Conservation (phyloP, 495 filamentous ascomycete genomes). For the Penicillium mononematosum region DNA sequence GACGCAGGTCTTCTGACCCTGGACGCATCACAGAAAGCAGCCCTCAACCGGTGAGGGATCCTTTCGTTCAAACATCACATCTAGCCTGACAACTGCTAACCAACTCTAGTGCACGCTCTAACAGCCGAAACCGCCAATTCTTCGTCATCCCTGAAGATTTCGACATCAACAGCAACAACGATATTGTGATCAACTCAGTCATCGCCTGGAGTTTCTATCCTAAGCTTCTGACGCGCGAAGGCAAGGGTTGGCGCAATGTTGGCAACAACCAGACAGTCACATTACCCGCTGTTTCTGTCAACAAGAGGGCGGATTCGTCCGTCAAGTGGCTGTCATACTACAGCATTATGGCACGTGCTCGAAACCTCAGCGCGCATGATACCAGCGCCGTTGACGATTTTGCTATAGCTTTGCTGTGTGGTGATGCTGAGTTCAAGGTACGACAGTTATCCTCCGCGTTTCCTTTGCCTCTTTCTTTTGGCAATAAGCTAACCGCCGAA, state of each 20-base stretch:
- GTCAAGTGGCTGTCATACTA: slow-evolving; percentile 89
- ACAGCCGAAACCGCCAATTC: slow-evolving; percentile 66
- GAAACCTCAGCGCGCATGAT: slow-evolving; percentile 85
- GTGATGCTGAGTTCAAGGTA: slow-evolving; percentile 79
- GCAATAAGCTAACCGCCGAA: background rate
- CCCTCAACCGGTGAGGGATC: slow-evolving; percentile 54
- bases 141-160: slow-evolving; percentile 73
- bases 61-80: slow-evolving; percentile 2
- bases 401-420: slow-evolving; percentile 78
- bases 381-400: slow-evolving; percentile 80
- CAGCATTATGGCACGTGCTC: slow-evolving; percentile 83
- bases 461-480: background rate
- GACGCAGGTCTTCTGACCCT: slow-evolving; percentile 80
- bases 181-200: slow-evolving; percentile 71
- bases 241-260: slow-evolving; percentile 86
- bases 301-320: slow-evolving; percentile 60
- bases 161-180: slow-evolving; percentile 72
- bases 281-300: slow-evolving; percentile 82
- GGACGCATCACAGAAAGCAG: slow-evolving; percentile 61
- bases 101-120: slow-evolving; percentile 47
- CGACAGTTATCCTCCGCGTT: background rate
- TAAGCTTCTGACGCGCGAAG: slow-evolving; percentile 81
- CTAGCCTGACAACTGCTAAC: slow-evolving; percentile 23
- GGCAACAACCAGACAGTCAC: slow-evolving; percentile 85
- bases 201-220: slow-evolving; percentile 94